Base-by-base conservation (phyloP, 345 rosid genomes). In the Eucalyptus erythrocorys region DNA sequence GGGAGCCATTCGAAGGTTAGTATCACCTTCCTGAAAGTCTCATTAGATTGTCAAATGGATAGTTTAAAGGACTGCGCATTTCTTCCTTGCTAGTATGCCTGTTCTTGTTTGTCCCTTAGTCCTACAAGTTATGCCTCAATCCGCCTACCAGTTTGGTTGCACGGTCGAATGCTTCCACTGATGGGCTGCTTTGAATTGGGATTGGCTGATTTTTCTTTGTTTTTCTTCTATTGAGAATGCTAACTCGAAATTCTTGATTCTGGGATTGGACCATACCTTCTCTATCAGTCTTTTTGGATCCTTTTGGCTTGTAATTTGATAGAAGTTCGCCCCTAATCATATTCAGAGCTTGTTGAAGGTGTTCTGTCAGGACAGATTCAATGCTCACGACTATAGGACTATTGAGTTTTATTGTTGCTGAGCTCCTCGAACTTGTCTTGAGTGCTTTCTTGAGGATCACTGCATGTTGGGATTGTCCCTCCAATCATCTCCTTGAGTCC, bases 1-100 rank as follows among this genome's bases (percentile, higher is more conserved):
- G 5, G 90, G 95, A 68, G 94, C 86, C 87, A 89, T 94, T 80
- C 91, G 86, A 85, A 92, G 96, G 99, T 95, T 2, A 53, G 87
- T 12, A 13, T 53, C 86, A 13, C 49, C 24, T 68, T 43, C 43
- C 0, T 10, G 43, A 34, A n/a, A 64, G 37, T n/a, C 37, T 64
- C 76, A 14, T 1, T n/a, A n/a, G 76, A 64, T n/a, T 14, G 76
- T 64, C 37, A 64, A 13, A 64, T 15, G 21, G 5, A 64, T n/a
- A n/a, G 37, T 64, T 14, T 3, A n/a, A n/a, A n/a, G 15, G 76
- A 14, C 76, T 32, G 80, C 80, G 0, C 42, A 16, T 1, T 9
- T 34, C 10, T 34, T 68, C 80, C 42, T 68, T 32, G 80, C 80
- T 16, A 15, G 24, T 68, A 68, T 68, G 80, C 80, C 80, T 68